Conservation (phyloP, 371 early-diverging fungal species). For the Gilbertella persicaria region DNA sequence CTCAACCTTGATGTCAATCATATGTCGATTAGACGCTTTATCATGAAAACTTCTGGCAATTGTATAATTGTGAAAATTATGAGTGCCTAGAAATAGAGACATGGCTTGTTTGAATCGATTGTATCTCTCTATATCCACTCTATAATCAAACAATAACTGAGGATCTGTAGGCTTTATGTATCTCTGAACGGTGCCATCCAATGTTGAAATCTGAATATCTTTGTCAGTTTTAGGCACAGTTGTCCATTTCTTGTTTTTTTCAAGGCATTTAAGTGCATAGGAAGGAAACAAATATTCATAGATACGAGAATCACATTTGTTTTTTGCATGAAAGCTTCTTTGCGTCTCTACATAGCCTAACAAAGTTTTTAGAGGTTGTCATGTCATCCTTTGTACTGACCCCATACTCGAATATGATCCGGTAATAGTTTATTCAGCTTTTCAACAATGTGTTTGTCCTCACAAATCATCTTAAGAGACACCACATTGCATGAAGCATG, state of each 20-base stretch:
- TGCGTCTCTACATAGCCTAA: conserved; percentile 71
- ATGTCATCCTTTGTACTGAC: conserved; percentile 34
- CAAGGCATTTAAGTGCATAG: conserved; percentile 66
- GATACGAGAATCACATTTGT: conserved; percentile 87
- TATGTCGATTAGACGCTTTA: conserved; percentile 74
- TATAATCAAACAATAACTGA: conserved; percentile 58
- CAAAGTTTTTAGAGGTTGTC: background rate
- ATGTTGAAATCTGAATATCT: conserved; percentile 35
- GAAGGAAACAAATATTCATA: conserved; percentile 99
- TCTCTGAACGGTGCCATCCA: conserved; percentile 30
- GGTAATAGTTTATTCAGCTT: conserved; percentile 78
- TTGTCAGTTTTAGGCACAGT: conserved; percentile 12
- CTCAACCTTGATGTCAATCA: conserved; percentile 70
- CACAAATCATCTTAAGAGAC: conserved; percentile 86
- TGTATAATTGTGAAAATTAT: conserved; percentile 98
- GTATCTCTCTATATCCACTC: conserved; percentile 63
- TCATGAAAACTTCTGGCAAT: conserved; percentile 77
- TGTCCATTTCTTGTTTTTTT: conserved; percentile 20
- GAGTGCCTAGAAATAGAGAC: conserved; percentile 82
- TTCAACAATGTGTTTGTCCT: conserved; percentile 66
- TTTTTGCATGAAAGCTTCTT: conserved; percentile 90
- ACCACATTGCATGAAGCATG: conserved; percentile 98
- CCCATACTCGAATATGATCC: conserved; percentile 86
- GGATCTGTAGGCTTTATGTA: conserved; percentile 41
- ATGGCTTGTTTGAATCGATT: conserved; percentile 71